phyloP scores from a whole-genome alignment of 1,139 yeast genomes.

The Geotrichum bryndzae region DNA sequence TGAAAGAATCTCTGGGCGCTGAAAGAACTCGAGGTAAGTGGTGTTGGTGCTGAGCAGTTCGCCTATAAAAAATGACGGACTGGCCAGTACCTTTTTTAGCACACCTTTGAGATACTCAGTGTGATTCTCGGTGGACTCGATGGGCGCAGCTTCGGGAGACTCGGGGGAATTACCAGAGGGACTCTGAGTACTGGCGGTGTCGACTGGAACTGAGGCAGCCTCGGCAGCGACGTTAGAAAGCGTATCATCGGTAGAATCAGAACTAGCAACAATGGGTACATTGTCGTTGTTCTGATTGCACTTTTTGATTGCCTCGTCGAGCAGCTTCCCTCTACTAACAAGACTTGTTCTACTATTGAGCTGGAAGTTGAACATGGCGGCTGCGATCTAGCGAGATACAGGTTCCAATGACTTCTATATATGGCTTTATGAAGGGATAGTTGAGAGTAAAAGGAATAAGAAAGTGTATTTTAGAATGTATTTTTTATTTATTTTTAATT shows the following conservation, averaged over 20 bases:
- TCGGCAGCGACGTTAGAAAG: neutral
- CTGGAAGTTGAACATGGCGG: slow-evolving; percentile 24
- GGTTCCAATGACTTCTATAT: neutral
- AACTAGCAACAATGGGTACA: neutral
- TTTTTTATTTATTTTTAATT: neutral
- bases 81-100: slow-evolving; percentile 7
- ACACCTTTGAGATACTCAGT: slow-evolving; percentile 28
- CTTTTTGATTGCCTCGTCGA: slow-evolving; percentile 43
- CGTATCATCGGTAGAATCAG: neutral
- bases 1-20: neutral
- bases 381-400: neutral
- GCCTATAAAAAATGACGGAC: neutral
- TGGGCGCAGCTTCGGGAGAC: neutral
- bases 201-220: neutral
- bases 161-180: neutral
- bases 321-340: slow-evolving; percentile 69
- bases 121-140: neutral
- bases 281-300: neutral
- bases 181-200: neutral
- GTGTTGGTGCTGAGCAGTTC: slow-evolving; percentile 10
- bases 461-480: too few relatives aligned
- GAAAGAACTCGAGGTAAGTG: neutral
- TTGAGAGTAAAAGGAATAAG: neutral
- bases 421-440: too few relatives aligned
- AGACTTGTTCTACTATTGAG: slow-evolving; percentile 89